A percentile compares a stretch with the other conserved stretches of the same genome.
phyloP scores from a whole-genome alignment of 2,329 filamentous ascomycete species.

The Ceratocystis huliohia region DNA sequence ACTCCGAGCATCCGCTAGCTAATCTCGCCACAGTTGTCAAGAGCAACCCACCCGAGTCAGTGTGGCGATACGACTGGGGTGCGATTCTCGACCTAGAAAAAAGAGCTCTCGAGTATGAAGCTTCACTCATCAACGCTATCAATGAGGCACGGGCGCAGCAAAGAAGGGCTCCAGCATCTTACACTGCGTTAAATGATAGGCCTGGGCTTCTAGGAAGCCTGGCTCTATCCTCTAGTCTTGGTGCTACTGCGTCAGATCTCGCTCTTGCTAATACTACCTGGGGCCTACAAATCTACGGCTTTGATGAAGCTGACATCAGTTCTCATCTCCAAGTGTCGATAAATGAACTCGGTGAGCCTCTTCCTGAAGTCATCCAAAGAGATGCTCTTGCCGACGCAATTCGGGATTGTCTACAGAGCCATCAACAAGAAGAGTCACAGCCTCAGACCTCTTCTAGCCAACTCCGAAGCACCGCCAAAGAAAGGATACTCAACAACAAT shows the following conservation, averaged over 20 bases:
- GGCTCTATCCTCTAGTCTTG: background rate
- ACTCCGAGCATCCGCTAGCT: conserved; percentile 58
- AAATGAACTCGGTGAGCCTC: conserved; percentile 30
- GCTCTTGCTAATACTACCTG: conserved; percentile 17
- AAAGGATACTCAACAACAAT: background rate
- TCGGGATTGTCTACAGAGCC: conserved; percentile 25
- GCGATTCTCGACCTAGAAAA: conserved; percentile 51
- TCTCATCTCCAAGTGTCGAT: conserved; percentile 40
- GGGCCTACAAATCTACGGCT: conserved; percentile 37
- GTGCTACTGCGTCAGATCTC: conserved; percentile 14
- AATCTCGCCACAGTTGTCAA: conserved; percentile 35
- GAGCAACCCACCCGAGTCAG: conserved; percentile 42
- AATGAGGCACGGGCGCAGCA: conserved; percentile 9
- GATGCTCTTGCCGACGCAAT: conserved; percentile 23
- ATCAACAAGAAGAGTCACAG: background rate
- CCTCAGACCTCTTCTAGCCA: background rate
- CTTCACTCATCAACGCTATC: conserved; percentile 24
- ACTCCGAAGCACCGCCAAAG: conserved; percentile 22
- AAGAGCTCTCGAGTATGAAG: conserved; percentile 37
- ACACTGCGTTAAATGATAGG: background rate
- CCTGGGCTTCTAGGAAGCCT: background rate
- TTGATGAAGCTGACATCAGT: conserved; percentile 36
- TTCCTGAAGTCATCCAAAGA: conserved; percentile 21
- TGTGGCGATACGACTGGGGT: conserved; percentile 62
- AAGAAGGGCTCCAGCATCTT: background rate